Evolutionary conservation across 1,284 basidiomycete species (phyloP), one percentile per base, ranked within the genome.

Genomic region (Fistulinella cinereoalba): DNA sequence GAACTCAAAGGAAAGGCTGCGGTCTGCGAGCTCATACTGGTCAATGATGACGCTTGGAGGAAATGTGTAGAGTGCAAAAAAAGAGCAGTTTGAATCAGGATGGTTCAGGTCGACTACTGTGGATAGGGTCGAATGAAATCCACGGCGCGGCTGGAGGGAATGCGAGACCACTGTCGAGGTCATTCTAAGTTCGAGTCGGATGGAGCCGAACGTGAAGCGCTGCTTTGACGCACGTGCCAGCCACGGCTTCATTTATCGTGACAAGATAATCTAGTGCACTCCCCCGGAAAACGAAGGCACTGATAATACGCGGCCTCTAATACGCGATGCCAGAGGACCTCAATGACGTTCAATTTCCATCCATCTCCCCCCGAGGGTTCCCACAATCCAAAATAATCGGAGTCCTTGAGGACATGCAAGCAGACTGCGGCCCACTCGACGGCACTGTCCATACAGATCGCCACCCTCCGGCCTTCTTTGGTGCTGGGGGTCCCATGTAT

Each of bases 401-500:
- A 24, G 37, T 62, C 33, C 36, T 64, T n/a, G 62, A 66, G 29
- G 61, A 57, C n/a, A 68, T 68, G 65, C 51, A 56, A 38, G 22
- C 23, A 15, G 61, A 58, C 6, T n/a, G n/a, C n/a, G 42, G 46
- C 25, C 40, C 43, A 38, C 32, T 50, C 37, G 52, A 66, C 37
- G 52, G 44, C 23, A 25, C 41, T 36, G 42, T 52, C 33, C 41
- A 40, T 22, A 32, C 46, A 15, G 59, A 54, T 51, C 55, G 46
- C 12, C 50, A 46, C 11, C 63, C 49, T 6, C 63, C 63, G 2
- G 34, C 53, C 47, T 45, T 65, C 37, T 65, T 65, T 36, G 65
- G 64, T 9, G 63, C 63, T 21, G 63, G 66, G 18, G 63, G 63
- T 6, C 65, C 66, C 31, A 60, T 68, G 63, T 65, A 36, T 18